Conservation (phyloP, 1,284 basidiomycete genomes). For the Ustilago tritici region DNA sequence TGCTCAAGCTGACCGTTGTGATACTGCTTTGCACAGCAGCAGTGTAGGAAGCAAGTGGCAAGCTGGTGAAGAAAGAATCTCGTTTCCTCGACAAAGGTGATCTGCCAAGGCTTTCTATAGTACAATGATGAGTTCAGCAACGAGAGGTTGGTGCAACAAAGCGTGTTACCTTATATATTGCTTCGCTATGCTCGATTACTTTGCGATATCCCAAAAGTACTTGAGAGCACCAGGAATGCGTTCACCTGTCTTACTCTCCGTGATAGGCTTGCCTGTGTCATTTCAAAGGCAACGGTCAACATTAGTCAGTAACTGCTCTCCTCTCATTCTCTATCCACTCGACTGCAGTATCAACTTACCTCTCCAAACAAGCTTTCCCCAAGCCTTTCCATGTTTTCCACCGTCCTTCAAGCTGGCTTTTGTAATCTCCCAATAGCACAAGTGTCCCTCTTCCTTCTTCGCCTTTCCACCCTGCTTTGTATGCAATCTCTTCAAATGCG, state of each 20-base stretch:
- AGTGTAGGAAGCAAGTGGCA: background rate
- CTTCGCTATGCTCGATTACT: slow-evolving; percentile 5
- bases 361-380: slow-evolving; percentile 57
- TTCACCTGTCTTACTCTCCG: slow-evolving; percentile 29
- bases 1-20: too few relatives aligned
- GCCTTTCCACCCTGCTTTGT: slow-evolving; percentile 2
- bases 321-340: background rate
- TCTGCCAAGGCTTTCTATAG: slow-evolving; percentile 11
- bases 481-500: slow-evolving; percentile 20
- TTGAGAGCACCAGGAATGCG: slow-evolving; percentile 55
- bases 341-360: slow-evolving; percentile 35
- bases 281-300: background rate
- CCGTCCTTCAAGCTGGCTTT: slow-evolving; percentile 54
- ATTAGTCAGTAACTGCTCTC: slow-evolving; percentile 4
- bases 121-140: slow-evolving; percentile 7
- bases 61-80: background rate
- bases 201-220: slow-evolving; percentile 47
- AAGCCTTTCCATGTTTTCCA: slow-evolving; percentile 58
- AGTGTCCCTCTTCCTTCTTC: slow-evolving; percentile 23
- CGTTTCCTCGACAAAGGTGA: background rate
- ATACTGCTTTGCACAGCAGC: background rate
- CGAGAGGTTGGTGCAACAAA: too few relatives aligned
- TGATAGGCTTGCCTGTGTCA: slow-evolving; percentile 46
- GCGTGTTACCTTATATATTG: background rate
- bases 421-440: slow-evolving; percentile 58